Base-by-base conservation (phyloP, 768 basidiomycete genomes). In the Pleurotus tuoliensis region DNA sequence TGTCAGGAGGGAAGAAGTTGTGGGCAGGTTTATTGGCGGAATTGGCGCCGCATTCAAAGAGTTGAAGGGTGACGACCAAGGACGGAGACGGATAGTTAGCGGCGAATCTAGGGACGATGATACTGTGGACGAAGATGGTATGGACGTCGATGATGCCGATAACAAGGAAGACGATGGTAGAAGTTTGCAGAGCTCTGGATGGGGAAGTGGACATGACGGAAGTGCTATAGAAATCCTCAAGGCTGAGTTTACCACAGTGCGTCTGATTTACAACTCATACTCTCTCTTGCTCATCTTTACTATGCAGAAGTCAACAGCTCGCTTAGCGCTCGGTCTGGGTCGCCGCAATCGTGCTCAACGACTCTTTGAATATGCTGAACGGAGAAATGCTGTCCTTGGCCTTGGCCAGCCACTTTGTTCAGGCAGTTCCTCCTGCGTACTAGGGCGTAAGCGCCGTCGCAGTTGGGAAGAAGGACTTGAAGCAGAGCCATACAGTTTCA, bases 181-280 rank as follows among this genome's bases (percentile, higher is more conserved):
- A 47, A 73, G 77, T 8, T 69, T 88, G 61, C 72, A 78, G n/a
- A 88, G 86, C 67, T 84, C 82, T 7, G 82, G 82, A 0, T 90
- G 89, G 90, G 88, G 88, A n/a, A 82, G 80, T 60, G 83, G 85
- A 2, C 90, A 90, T 60, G 88, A 90, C 59, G 90, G 89, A 22
- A 83, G 85, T 62, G 87, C 84, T 22, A 78, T 90, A 62, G 90
- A 90, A 72, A 79, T 91, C 53, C 67, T 90, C 15, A 75, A 73
- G 22, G 87, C 82, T 15, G 76, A 82, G 61, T 84, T 88, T 64
- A 78, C 83, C 47, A 74, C 83, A 76, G 90, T 90, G 60, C 37
- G 82, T 66, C 4, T 46, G 8, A 47, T 47, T 62, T 61, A 45
- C 20, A 43, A 55, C 59, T 9, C 27, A 9, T 56, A 9, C 20